Base-by-base conservation (phyloP, 2,329 filamentous ascomycete genomes). In the Didymella pinodella region DNA sequence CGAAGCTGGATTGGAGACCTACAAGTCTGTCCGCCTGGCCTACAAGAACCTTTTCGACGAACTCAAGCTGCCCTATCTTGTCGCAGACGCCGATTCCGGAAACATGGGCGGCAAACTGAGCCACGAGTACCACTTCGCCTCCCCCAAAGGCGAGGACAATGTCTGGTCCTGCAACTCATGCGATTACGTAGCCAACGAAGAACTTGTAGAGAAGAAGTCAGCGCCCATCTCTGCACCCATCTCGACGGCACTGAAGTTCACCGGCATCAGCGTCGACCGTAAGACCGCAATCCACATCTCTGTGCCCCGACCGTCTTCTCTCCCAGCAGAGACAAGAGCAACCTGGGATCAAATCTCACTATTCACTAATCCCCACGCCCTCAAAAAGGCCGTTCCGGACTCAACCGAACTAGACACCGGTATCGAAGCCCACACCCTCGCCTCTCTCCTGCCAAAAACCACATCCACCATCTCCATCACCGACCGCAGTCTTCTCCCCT, bases 81-180 rank as follows among this genome's bases (percentile, higher is more conserved):
- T 96, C 20, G 94, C 94, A 1, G 88, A 92, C 67, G 95, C 95
- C 7, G 93, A 93, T 75, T 97, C 94, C 0, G 95, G 95, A n/a
- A 91, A 92, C 65, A 99, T 99, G 86, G 95, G 95, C 31, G 95
- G 95, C 12, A 90, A 89, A 65, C 79, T 97, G 36, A 98, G 93
- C 75, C 95, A 99, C 74, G 95, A 99, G 71, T 99, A 96, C 73
- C 95, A 97, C 73, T 89, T 97, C 49, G 85, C 90, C 1, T 92
- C 89, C 29, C 73, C 85, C 0, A 88, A 90, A 48, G 95, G 95
- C 7, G 95, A 98, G 75, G 95, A 99, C 70, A 88, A 86, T 1
- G 84, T 99, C 36, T 86, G 96, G 62, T 88, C 83, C 62, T 99
- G 95, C 75, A 79, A 80, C 22, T 79, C 77, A 11, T 99, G 95